These are phyloP conservation scores for Geopyxis carbonaria DNA, from an alignment of 495 filamentous ascomycete genomes.

Conservation along the genomic window DNA sequence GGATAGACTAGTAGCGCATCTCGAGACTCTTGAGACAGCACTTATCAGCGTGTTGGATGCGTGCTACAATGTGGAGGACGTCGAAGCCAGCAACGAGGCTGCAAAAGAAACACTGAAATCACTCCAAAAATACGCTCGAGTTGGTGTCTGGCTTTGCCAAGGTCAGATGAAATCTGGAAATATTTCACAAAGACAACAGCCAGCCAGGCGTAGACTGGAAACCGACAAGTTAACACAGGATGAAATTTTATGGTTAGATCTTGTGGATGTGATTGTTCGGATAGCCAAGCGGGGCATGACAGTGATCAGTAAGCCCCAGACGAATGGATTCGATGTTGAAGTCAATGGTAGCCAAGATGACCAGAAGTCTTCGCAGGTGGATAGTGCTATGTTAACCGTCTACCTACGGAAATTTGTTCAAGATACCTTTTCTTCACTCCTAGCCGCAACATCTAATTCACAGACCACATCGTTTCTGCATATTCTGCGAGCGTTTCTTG, in stretches of 20 bases:
- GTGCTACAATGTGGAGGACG: conserved; percentile 23
- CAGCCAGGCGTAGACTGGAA: conserved; percentile 28
- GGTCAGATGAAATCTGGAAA: conserved; percentile 52
- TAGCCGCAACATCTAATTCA: conserved; percentile 40
- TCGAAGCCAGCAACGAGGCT: conserved; percentile 31
- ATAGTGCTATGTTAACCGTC: background rate
- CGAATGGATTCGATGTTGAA: conserved; percentile 16
- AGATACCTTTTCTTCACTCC: conserved; percentile 72
- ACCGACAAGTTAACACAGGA: conserved; percentile 53
- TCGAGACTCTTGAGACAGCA: conserved; percentile 61
- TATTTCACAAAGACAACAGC: conserved; percentile 19
- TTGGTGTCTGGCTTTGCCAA: conserved; percentile 92
- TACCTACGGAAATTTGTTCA: conserved; percentile 63
- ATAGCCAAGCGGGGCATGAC: conserved; percentile 43
- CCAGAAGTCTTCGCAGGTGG: background rate
- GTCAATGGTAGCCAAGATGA: conserved; percentile 19
- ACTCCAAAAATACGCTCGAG: conserved; percentile 70
- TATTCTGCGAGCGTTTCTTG: conserved; percentile 79
- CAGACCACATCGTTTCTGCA: conserved; percentile 58
- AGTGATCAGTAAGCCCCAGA: conserved; percentile 8
- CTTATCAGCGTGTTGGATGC: conserved; percentile 56
- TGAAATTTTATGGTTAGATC: conserved; percentile 75
- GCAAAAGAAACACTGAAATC: conserved; percentile 53
- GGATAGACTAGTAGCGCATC: conserved; percentile 59
- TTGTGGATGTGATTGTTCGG: conserved; percentile 69